Evolutionary conservation across 1,139 yeast genomes (phyloP), one percentile per base, ranked within the genome.

Genomic region (Scheffersomyces stambukii): DNA sequence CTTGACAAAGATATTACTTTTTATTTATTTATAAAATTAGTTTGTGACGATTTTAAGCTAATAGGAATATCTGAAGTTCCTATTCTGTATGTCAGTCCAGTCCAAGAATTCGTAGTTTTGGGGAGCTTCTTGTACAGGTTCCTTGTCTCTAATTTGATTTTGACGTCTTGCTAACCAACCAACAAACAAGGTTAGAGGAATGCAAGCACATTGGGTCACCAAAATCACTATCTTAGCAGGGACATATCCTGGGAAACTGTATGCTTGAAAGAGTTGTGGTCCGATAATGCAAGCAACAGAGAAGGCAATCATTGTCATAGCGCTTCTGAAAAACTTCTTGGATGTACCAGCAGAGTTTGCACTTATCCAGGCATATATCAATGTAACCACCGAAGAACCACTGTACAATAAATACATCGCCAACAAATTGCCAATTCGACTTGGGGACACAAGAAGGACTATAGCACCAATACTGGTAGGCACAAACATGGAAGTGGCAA

Each of bases 281-380:
- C 68, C 70, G 30, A 63, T 59, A 10, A 63, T 45, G 27, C 57
- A 47, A 1, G 64, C 67, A 10, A 58, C 38, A 3, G 67, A 55
- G 30, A 60, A 60, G 15, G 57, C 58, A 30, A 60, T 48, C 67
- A 57, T 54, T 0, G 60, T 54, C 28, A 50, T 34, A 18, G 57
- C 54, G 36, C 53, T 54, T 25, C 62, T 40, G 16, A 50, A 41
- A 18, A 57, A 42, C 34, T 59, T 46, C 33, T 60, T 60, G 13
- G 63, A 54, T 29, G 58, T 51, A 3, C 66, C 66, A 4, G 64
- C 57, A 9, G 65, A 58, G 33, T 60, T 60, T 5, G 62, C 52
- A 31, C 55, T 51, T 27, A 57, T 55, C 59, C 64, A 57, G 3
- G 61, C 52, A 33, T 55, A 55, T 18, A 59, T 54, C 33, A 59